Evolutionary conservation across 768 basidiomycete genomes (phyloP).

Genomic region (Kwoniella dejecticola): DNA sequence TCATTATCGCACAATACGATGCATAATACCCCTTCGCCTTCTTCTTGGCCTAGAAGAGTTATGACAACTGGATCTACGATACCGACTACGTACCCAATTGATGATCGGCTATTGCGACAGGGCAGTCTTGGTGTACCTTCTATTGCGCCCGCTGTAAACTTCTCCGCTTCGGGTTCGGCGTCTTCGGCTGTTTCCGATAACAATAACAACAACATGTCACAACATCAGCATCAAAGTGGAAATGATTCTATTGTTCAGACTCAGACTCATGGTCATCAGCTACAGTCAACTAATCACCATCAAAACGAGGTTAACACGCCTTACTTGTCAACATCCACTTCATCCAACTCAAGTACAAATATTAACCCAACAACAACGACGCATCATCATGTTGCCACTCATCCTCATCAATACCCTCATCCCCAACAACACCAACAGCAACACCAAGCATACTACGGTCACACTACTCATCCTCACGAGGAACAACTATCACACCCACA

Average conservation of each 20-base stretch:
- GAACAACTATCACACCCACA: too few species aligned
- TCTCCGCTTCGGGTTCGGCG: slow-evolving; percentile 11
- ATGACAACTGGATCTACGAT: slow-evolving; percentile 19
- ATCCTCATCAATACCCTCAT: slow-evolving; percentile 17
- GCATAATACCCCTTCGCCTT: slow-evolving; percentile 14
- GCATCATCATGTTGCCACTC: slow-evolving; percentile 8
- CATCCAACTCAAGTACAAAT: slow-evolving; percentile 1
- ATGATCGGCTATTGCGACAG: slow-evolving; percentile 7
- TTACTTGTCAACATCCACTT: slow-evolving; percentile 7
- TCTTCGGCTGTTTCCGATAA: slow-evolving; percentile 22
- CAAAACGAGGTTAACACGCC: slow-evolving; percentile 26
- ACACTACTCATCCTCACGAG: slow-evolving; percentile 5
- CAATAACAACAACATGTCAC: slow-evolving; percentile 10
- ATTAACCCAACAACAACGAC: slow-evolving; percentile 2
- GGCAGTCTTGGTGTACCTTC: neutral
- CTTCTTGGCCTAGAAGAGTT: slow-evolving; percentile 25
- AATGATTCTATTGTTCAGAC: neutral
- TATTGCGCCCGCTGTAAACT: slow-evolving; percentile 14
- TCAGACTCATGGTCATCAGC: neutral
- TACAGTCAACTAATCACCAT: slow-evolving; percentile 17
- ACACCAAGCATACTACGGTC: slow-evolving; percentile 2
- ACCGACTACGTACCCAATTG: neutral
- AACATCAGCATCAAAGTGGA: neutral
- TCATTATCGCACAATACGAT: slow-evolving; percentile 28
- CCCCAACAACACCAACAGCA: slow-evolving; percentile 11